Conservation (phyloP, 345 rosid species). For the Eucalyptus curtisii region DNA sequence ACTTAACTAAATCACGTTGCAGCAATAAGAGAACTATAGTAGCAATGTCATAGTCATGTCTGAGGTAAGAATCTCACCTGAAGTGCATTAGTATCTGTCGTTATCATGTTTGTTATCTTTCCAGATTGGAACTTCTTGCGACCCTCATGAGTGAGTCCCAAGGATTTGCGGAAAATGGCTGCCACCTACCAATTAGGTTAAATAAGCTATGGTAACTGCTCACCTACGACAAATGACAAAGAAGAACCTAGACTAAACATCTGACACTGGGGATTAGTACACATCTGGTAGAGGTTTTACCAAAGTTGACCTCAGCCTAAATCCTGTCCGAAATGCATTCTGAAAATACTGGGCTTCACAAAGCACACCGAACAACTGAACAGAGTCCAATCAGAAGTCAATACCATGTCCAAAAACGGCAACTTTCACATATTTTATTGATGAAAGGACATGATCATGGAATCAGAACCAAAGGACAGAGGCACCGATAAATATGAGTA, state of each 20-base stretch:
- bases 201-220: neutral
- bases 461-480: neutral
- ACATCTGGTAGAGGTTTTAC: constrained; percentile 26
- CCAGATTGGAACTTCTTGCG: constrained; percentile 82
- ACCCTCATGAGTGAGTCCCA: constrained; percentile 76
- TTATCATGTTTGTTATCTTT: constrained; percentile 61
- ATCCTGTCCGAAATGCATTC: constrained; percentile 84
- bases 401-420: neutral
- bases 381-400: constrained; percentile 1
- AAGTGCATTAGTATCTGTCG: constrained; percentile 86
- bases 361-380: constrained; percentile 29
- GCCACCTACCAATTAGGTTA: constrained; percentile 46
- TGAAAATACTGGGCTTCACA: constrained; percentile 55
- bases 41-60: neutral
- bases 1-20: neutral
- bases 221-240: neutral
- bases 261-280: neutral
- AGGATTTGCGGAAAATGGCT: constrained; percentile 76
- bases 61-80: constrained; percentile 33
- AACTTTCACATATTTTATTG: neutral
- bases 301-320: constrained; percentile 81
- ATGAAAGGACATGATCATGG: neutral
- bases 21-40: neutral
- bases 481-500: neutral
- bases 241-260: neutral